phyloP scores from a whole-genome alignment of 116 monocot genomes.

The Iris pallida region DNA sequence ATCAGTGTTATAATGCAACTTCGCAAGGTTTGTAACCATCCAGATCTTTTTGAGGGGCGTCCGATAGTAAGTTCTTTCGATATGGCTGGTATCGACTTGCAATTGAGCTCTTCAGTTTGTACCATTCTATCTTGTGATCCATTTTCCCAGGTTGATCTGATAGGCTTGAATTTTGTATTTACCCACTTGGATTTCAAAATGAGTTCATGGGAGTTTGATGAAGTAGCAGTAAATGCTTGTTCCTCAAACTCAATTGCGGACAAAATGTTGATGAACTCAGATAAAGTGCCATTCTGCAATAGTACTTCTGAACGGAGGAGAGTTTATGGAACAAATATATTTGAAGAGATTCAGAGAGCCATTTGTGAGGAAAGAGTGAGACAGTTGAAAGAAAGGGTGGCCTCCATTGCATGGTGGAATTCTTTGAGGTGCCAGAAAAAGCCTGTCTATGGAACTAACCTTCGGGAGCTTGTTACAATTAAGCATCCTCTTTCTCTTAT shows the following conservation, averaged over 20 bases:
- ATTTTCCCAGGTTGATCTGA: slow-evolving; percentile 71
- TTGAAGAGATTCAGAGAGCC: slow-evolving; percentile 80
- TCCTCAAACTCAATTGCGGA: slow-evolving; percentile 13
- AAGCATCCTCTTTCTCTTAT: slow-evolving; percentile 68
- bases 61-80: slow-evolving; percentile 96
- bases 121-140: slow-evolving; percentile 42
- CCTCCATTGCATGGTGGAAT: slow-evolving; percentile 92
- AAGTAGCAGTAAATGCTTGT: slow-evolving; percentile 42
- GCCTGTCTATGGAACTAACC: slow-evolving; percentile 76
- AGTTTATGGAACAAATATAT: slow-evolving; percentile 52
- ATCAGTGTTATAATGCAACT: slow-evolving; percentile 99
- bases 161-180: slow-evolving; percentile 68
- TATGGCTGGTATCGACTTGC: slow-evolving; percentile 81
- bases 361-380: slow-evolving; percentile 74
- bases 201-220: slow-evolving; percentile 83
- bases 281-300: slow-evolving; percentile 5
- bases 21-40: slow-evolving; percentile 99
- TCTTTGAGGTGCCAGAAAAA: slow-evolving; percentile 63
- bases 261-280: slow-evolving; percentile 5
- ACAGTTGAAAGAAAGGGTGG: slow-evolving; percentile 64
- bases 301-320: slow-evolving; percentile 21
- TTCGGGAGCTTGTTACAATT: slow-evolving; percentile 68
- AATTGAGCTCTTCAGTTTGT: slow-evolving; percentile 70
- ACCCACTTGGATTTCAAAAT: slow-evolving; percentile 68
- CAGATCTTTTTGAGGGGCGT: slow-evolving; percentile 98